These are phyloP conservation scores for Neocucurbitaria cava DNA, from an alignment of 2,329 filamentous ascomycete genomes.

Conservation along the genomic window DNA sequence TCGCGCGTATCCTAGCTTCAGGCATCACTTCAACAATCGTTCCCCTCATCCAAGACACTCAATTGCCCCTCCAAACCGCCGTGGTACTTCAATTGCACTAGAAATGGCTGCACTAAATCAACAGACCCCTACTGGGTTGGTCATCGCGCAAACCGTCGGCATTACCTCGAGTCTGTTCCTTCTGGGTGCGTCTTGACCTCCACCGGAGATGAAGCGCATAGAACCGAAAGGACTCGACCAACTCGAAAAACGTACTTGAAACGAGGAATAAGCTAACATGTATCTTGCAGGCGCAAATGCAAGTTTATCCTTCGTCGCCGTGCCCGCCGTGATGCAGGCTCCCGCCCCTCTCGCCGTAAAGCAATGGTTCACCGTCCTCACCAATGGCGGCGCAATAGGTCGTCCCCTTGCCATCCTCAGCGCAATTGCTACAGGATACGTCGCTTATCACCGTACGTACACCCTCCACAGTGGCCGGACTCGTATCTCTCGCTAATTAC, in stretches of 20 bases:
- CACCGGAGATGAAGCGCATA: neutral
- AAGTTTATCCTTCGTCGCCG: slow-evolving; percentile 51
- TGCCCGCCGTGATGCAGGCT: slow-evolving; percentile 63
- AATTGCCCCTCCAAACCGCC: neutral
- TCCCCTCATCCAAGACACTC: neutral
- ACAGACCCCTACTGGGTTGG: slow-evolving; percentile 44
- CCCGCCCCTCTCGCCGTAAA: slow-evolving; percentile 62
- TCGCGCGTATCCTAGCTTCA: neutral
- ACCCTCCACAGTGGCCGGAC: neutral
- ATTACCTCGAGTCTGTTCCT: slow-evolving; percentile 60
- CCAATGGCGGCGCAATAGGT: slow-evolving; percentile 49
- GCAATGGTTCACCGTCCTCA: slow-evolving; percentile 61
- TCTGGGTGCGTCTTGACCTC: slow-evolving; percentile 41
- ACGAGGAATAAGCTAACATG: neutral
- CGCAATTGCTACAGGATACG: slow-evolving; percentile 53
- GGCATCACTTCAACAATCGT: neutral
- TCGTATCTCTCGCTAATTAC: slow-evolving; percentile 2
- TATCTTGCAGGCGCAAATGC: slow-evolving; percentile 40
- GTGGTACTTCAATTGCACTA: neutral
- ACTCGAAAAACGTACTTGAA: neutral
- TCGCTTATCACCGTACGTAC: slow-evolving; percentile 53
- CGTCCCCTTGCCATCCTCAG: slow-evolving; percentile 52
- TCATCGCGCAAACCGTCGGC: slow-evolving; percentile 58
- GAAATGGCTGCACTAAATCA: slow-evolving; percentile 36
- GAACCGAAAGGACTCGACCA: neutral